Conservation (phyloP, 345 rosid species). For the Salix brachista region DNA sequence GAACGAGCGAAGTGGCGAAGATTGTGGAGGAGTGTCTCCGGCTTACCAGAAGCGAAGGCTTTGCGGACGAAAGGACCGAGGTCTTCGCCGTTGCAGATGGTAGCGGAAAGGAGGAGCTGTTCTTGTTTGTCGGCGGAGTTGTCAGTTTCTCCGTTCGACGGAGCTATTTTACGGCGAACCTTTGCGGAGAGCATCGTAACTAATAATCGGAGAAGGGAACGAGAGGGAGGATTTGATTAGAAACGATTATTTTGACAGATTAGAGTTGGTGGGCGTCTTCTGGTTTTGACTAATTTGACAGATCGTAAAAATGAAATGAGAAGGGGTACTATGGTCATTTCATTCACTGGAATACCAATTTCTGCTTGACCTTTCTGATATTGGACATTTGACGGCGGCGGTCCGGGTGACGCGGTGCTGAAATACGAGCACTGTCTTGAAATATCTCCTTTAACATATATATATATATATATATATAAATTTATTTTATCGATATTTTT, state of each 20-base stretch:
- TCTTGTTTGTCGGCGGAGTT: conserved; percentile 84
- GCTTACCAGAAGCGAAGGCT: conserved; percentile 73
- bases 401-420: not conserved
- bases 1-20: conserved; percentile 85
- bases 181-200: conserved; percentile 50
- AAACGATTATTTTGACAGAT: conserved; percentile 3
- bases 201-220: not conserved
- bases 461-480: too few species aligned
- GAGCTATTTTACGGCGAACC: conserved; percentile 70
- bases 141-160: conserved; percentile 44
- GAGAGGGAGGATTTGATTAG: not conserved
- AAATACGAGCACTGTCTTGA: not conserved
- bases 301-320: not conserved
- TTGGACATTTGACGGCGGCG: not conserved
- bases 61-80: conserved; percentile 86
- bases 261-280: not conserved
- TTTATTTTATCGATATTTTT: too few species aligned
- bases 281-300: conserved; percentile 6
- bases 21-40: conserved; percentile 78
- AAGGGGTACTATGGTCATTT: conserved; percentile 1
- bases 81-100: conserved; percentile 91
- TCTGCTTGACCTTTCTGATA: not conserved
- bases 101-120: conserved; percentile 76
- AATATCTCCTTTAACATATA: too few species aligned
- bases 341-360: not conserved